A percentile compares a stretch with the other conserved stretches of the same genome.
phyloP scores from a whole-genome alignment of 2,329 filamentous ascomycete species.

The Diplodia mutila region DNA sequence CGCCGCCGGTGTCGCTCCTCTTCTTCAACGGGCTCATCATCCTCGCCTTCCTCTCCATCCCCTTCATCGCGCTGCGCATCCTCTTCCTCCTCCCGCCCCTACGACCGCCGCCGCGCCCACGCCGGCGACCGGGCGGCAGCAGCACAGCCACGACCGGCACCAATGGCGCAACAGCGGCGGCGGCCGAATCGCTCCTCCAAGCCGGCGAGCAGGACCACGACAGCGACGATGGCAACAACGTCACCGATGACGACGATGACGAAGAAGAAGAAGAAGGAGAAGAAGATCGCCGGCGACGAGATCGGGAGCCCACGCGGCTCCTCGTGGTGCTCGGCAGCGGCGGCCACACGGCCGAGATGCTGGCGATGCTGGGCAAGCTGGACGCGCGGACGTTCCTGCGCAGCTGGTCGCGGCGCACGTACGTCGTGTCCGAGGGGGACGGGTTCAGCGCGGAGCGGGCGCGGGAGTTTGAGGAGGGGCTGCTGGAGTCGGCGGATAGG shows the following conservation, averaged over 20 bases:
- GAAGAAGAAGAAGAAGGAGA: background rate
- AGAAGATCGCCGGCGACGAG: background rate
- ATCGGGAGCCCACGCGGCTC: constrained; percentile 58
- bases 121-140: background rate
- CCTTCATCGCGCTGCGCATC: constrained; percentile 43
- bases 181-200: constrained; percentile 14
- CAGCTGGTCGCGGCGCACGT: constrained; percentile 62
- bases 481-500: background rate
- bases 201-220: background rate
- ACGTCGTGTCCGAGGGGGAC: constrained; percentile 79
- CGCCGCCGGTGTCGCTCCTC: constrained; percentile 11
- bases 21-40: constrained; percentile 29
- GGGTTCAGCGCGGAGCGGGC: constrained; percentile 68
- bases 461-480: constrained; percentile 62
- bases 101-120: constrained; percentile 30
- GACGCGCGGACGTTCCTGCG: constrained; percentile 55
- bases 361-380: constrained; percentile 73
- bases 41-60: constrained; percentile 39
- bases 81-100: constrained; percentile 44
- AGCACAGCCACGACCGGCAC: background rate
- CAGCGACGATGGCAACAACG: background rate
- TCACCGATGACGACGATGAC: constrained; percentile 28
- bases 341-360: constrained; percentile 94
- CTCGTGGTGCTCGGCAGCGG: constrained; percentile 88
- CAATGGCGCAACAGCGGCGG: too few relatives aligned